Evolutionary conservation across 1,284 basidiomycete genomes (phyloP).

Genomic region (Puccinia hordei): DNA sequence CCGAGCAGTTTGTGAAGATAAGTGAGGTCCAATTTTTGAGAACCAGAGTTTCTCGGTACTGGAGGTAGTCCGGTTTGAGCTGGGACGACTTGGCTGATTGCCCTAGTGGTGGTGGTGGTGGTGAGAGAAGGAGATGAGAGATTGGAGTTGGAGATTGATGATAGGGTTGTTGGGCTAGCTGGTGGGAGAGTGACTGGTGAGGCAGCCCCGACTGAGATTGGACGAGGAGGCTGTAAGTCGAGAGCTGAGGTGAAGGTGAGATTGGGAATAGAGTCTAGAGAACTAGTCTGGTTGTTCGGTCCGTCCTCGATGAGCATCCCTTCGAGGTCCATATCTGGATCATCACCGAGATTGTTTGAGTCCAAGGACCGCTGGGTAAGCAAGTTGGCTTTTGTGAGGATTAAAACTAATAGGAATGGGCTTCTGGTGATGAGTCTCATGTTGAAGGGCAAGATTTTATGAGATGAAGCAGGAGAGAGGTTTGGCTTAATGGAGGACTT

Average conservation of each 20-base stretch:
- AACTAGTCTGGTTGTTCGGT: not conserved
- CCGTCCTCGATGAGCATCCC: constrained; percentile 2
- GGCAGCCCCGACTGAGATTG: not conserved
- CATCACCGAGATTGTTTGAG: not conserved
- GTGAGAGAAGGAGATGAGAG: not conserved
- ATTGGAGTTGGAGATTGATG: not conserved
- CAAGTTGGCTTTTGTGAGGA: not conserved
- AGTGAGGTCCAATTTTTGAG: not conserved
- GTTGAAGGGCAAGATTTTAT: too few relatives aligned
- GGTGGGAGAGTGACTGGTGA: too few relatives aligned
- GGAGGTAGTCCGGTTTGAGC: not conserved
- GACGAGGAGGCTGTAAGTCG: not conserved
- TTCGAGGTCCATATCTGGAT: not conserved
- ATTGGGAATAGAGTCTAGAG: not conserved
- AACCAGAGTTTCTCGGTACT: not conserved
- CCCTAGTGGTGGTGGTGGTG: not conserved
- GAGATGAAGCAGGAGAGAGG: not conserved
- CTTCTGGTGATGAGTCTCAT: too few relatives aligned
- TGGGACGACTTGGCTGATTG: not conserved
- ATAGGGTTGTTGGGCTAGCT: not conserved
- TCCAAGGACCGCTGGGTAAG: not conserved
- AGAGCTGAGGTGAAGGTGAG: not conserved
- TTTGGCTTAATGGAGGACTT: too few relatives aligned
- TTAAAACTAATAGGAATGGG: not conserved
- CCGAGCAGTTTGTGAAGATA: not conserved